Conservation (phyloP, 2,329 filamentous ascomycete species). For the Alternaria consortialis region DNA sequence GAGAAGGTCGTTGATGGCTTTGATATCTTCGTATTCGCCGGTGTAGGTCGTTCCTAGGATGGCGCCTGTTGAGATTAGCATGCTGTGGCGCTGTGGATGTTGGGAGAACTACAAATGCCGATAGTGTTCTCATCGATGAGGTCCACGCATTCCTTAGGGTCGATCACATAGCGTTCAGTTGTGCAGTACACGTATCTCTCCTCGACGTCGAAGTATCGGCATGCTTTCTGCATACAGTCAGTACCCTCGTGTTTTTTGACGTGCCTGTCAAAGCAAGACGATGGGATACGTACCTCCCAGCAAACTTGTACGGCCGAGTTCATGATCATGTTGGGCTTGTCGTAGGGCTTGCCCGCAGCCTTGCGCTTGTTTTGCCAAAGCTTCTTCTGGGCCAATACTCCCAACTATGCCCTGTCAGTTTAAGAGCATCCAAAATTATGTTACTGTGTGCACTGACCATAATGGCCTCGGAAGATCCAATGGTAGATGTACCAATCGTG, state of each 20-base stretch:
- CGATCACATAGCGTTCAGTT: constrained; percentile 68
- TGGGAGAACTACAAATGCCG: constrained; percentile 72
- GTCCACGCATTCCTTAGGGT: constrained; percentile 68
- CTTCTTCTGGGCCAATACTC: constrained; percentile 91
- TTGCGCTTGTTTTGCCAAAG: constrained; percentile 88
- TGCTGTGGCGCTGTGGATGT: too few species aligned
- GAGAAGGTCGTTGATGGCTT: constrained; percentile 88
- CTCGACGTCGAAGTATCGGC: constrained; percentile 88
- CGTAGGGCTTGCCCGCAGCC: constrained; percentile 80
- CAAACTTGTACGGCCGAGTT: constrained; percentile 95
- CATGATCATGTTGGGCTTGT: constrained; percentile 93
- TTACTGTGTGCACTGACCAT: constrained; percentile 27
- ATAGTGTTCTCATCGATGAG: constrained; percentile 77
- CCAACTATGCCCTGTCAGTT: constrained; percentile 58
- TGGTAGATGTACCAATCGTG: constrained; percentile 85
- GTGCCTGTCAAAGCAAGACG: too few species aligned
- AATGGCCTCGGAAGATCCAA: constrained; percentile 89
- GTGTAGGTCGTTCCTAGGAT: constrained; percentile 96
- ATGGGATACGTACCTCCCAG: constrained; percentile 69
- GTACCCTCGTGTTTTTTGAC: background rate
- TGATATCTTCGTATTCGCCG: constrained; percentile 90
- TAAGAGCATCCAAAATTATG: background rate
- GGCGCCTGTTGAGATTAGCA: constrained; percentile 49
- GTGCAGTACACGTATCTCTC: constrained; percentile 79
- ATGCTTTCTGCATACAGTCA: constrained; percentile 62